Base-by-base conservation (phyloP, 306 rosid species). In the Castanea sativa region DNA sequence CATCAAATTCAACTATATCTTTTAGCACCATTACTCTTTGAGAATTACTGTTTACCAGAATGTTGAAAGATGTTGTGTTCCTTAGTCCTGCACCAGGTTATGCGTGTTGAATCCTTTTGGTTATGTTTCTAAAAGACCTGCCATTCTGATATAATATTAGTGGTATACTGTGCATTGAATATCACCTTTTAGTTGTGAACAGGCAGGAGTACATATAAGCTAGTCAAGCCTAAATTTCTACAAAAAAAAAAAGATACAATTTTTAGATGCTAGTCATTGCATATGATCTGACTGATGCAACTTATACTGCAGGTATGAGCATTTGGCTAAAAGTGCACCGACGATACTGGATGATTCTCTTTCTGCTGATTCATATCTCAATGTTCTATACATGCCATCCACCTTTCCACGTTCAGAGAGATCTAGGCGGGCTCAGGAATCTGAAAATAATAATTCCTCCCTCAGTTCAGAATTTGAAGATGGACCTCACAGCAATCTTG, bases 261-360 rank as follows among this genome's bases (percentile, higher is more conserved):
- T 60, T 75, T 56, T 55, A 25, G 69, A 57, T 78, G 57, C 68
- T 80, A 73, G 67, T 77, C 45, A 16, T 49, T 71, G 27, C 60
- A 38, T 76, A 76, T 70, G 82, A 69, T 63, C 76, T 79, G 73
- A 78, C 82, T 76, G 71, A 73, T 81, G 83, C 49, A 77, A 68
- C 61, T 80, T 80, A 78, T 92, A 79, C 77, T 80, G 79, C 90
- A 94, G 98, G 98, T 92, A 91, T 83, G 99, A 94, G 72, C 99
- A 94, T 83, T 85, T 94, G 86, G 97, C 97, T 77, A 94, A 83
- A 90, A 94, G 99, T 87, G 99, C 99, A 25, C 97, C 97, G 16
- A 91, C 99, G 76, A 94, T 92, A 74, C 86, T 94, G 89, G 99
- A 94, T 85, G 97, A 94, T 91, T 94, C 99, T 75, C 99, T 94